Evolutionary conservation across 2,329 filamentous ascomycete genomes (phyloP).

Genomic region (Diaporthe sp.): DNA sequence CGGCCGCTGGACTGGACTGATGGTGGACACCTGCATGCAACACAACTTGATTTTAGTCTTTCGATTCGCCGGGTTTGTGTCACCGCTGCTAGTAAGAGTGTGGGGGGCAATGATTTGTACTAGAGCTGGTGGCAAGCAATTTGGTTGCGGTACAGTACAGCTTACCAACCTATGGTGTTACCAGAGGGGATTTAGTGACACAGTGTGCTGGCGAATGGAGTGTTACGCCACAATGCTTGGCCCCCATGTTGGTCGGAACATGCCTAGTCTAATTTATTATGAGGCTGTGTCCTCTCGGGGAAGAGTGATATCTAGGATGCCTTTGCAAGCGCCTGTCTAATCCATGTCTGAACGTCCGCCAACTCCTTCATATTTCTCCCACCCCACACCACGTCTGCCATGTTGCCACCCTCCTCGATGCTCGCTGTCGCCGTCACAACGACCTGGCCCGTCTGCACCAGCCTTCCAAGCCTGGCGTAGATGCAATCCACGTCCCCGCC

Average conservation of each 20-base stretch:
- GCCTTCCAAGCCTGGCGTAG: constrained; percentile 39
- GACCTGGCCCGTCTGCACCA: constrained; percentile 41
- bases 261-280: neutral
- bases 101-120: neutral
- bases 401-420: constrained; percentile 42
- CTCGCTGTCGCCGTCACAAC: constrained; percentile 45
- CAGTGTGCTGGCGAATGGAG: neutral
- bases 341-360: constrained; percentile 39
- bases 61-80: neutral
- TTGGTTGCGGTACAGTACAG: neutral
- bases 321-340: constrained; percentile 34
- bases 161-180: neutral
- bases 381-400: constrained; percentile 47
- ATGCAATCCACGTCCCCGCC: constrained; percentile 42
- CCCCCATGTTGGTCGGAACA: constrained; percentile 1
- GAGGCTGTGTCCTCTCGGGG: neutral
- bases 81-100: neutral
- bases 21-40: neutral
- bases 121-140: neutral
- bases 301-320: constrained; percentile 25
- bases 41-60: neutral
- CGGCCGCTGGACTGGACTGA: constrained; percentile 37
- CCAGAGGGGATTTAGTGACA: neutral
- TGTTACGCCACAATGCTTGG: neutral
- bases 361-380: constrained; percentile 41